A percentile compares a stretch with the other conserved stretches of the same genome.
Evolutionary conservation across 2,329 filamentous ascomycete species (phyloP).

Genomic region (Keithomyces neogunnii): DNA sequence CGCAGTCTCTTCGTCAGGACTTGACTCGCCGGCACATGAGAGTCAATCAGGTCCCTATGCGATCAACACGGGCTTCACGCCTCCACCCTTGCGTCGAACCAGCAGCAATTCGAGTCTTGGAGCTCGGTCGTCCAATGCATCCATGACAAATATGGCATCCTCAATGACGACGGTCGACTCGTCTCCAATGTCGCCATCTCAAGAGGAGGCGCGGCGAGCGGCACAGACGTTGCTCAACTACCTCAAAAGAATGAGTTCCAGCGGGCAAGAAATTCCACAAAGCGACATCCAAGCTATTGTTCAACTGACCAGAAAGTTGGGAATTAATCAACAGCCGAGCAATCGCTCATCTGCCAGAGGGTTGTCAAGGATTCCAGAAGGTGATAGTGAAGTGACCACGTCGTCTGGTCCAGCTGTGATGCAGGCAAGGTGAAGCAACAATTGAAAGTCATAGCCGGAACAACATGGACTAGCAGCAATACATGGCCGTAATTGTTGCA

Average conservation of each 20-base stretch:
- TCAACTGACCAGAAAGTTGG: constrained; percentile 78
- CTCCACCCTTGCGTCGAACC: constrained; percentile 23
- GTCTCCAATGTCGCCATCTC: constrained; percentile 60
- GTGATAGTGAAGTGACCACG: constrained; percentile 40
- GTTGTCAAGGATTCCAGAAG: constrained; percentile 47
- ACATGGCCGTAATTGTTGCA: too few species aligned
- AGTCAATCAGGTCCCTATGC: constrained; percentile 31
- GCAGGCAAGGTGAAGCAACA: constrained; percentile 18
- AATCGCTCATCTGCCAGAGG: constrained; percentile 33
- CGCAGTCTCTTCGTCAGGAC: constrained; percentile 40
- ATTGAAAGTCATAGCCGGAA: background rate
- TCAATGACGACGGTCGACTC: constrained; percentile 34
- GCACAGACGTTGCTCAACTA: constrained; percentile 76
- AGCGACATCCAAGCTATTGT: constrained; percentile 70
- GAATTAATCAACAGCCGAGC: constrained; percentile 49
- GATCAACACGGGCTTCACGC: constrained; percentile 34
- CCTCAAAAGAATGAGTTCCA: constrained; percentile 60
- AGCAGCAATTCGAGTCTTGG: constrained; percentile 28
- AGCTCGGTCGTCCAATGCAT: constrained; percentile 13
- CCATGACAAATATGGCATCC: constrained; percentile 9
- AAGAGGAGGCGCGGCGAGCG: constrained; percentile 78
- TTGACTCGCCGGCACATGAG: constrained; percentile 44
- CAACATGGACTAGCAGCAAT: too few species aligned
- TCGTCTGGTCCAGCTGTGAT: constrained; percentile 17
- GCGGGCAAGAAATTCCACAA: constrained; percentile 58